Base-by-base conservation (phyloP, 148 eudicot genomes). In the Pharnaceum exiguum region DNA sequence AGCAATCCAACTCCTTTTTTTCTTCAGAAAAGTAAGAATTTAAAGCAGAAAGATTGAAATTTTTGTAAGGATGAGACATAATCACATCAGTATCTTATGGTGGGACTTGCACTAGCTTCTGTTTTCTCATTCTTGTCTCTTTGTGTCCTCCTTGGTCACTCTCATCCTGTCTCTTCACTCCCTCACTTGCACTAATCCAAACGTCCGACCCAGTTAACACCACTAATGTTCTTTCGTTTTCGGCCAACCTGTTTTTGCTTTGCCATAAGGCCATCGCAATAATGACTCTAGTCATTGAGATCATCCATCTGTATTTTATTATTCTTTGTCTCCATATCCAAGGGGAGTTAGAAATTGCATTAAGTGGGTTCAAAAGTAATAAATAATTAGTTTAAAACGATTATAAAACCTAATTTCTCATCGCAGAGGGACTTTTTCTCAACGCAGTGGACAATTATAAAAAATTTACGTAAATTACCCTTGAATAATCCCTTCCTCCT, bases 41-140 rank as follows among this genome's bases (percentile, higher is more conserved):
- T n/a, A n/a, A 44, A 13, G 18, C 26, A 28, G 21, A 22, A 46
- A n/a, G 24, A 35, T 21, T 46, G 12, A 32, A 23, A 21, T 21
- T 23, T n/a, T n/a, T 7, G 29, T 46, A 33, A 21, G 22, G 29
- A 31, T 25, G 64, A 61, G 56, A 61, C 65, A n/a, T n/a, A n/a
- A n/a, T n/a, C n/a, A n/a, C n/a, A 61, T 13, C 26, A 16, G 65
- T 61, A 61, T 61, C 65, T 48, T 61, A 28, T 48, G 36, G 65
- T 61, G 65, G 65, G 65, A 46, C 46, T 61, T 49, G 42, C 23
- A 48, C 43, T 13, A 31, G 21, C 53, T 45, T 40, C 51, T 45
- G 23, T 23, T 25, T 9, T 21, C 36, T 32, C 9, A 31, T 15
- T 26, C 26, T 49, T 49, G 56, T 49, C 43, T n/a, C 25, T 61